Base-by-base conservation (phyloP, 768 basidiomycete genomes). In the Mycena kentingensis region DNA sequence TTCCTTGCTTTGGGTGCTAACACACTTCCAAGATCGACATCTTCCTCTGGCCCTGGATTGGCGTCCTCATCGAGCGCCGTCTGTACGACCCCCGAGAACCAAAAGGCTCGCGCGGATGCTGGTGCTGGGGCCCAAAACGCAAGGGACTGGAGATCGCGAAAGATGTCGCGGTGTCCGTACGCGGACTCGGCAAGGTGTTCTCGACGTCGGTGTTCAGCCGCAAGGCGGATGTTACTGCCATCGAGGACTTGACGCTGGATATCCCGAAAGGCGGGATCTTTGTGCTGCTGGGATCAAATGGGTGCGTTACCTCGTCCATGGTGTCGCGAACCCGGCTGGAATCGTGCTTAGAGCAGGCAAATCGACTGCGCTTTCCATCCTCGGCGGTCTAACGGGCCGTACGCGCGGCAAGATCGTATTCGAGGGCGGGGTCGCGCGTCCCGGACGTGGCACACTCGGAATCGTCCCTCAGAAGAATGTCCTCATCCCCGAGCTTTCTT, bases 401-500 rank as follows among this genome's bases (percentile, higher is more conserved):
- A n/a, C n/a, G n/a, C n/a, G n/a, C n/a, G n/a, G n/a, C n/a, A n/a
- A n/a, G n/a, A n/a, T n/a, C n/a, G n/a, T n/a, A 0, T 78, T 77
- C 37, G 79, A 78, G 60, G 81, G 81, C 27, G 81, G 81, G 1
- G 64, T 68, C 16, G 62, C 75, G 34, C 72, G 71, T 26, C 83
- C 84, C 10, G 71, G 82, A 5, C 81, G 80, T 1, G 87, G 87
- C 10, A 78, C 78, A 0, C 65, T 90, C 15, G 88, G 88, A 2
- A 83, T 90, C n/a, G n/a, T n/a, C 22, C 41, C 41, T 5, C 51
- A 88, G 89, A 90, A 88, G 71, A 90, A 92, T 60, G 88, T 92
- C 4, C 73, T 92, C 2, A 88, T 90, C 63, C 81, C 87, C 0
- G 88, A 90, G 48, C 70, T 92, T 18, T 78, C 84, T 1, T 90